Evolutionary conservation across 352 stramenopile genomes (phyloP).

Genomic region (Bremia lactucae): DNA sequence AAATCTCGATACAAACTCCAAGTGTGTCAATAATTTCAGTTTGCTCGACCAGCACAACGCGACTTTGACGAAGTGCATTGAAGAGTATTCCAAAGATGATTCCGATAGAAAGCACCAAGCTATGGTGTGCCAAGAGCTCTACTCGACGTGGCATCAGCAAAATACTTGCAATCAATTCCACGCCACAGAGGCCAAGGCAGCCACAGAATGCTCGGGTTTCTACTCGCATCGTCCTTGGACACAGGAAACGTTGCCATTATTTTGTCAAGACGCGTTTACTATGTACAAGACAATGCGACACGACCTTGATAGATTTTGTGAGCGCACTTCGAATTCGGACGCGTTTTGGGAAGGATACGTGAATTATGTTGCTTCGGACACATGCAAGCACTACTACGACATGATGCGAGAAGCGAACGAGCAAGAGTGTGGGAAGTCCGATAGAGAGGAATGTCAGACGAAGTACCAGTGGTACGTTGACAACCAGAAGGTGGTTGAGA

Average conservation of each 20-base stretch:
- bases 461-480: constrained; percentile 49
- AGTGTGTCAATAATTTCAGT: constrained; percentile 41
- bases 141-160: constrained; percentile 34
- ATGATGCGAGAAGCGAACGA: constrained; percentile 26
- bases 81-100: constrained; percentile 1
- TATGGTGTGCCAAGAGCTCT: constrained; percentile 29
- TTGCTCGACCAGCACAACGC: constrained; percentile 33
- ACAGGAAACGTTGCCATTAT: constrained; percentile 34
- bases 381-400: constrained; percentile 54
- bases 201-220: constrained; percentile 26
- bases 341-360: constrained; percentile 54
- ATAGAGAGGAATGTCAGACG: constrained; percentile 9
- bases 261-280: constrained; percentile 46
- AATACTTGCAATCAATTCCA: constrained; percentile 45
- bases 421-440: constrained; percentile 13
- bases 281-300: constrained; percentile 36
- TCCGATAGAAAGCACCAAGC: constrained; percentile 10
- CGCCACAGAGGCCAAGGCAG: constrained; percentile 33
- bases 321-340: constrained; percentile 28
- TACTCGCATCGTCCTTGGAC: constrained; percentile 38
- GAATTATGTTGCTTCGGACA: constrained; percentile 37
- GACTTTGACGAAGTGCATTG: constrained; percentile 31
- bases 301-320: constrained; percentile 35
- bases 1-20: constrained; percentile 1
- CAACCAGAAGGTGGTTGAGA: constrained; percentile 31